Conservation (phyloP, 768 basidiomycete genomes). For the Phaeolepiota aurea region DNA sequence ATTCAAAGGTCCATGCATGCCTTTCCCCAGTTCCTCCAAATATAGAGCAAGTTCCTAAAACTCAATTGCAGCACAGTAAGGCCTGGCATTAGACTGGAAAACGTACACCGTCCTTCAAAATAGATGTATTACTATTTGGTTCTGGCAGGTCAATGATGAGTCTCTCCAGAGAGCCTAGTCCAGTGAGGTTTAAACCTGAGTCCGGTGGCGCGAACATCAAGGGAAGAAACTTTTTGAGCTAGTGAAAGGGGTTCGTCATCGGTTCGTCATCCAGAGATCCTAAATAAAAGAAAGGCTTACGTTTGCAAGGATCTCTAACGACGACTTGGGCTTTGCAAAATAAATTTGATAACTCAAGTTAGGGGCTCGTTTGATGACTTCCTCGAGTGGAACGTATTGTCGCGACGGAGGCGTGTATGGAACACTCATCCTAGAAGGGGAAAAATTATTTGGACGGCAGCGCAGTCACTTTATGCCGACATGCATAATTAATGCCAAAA, state of each 20-base stretch:
- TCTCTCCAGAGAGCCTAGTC: slow-evolving; percentile 17
- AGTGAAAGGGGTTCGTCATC: too few relatives aligned
- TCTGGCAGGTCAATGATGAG: slow-evolving; percentile 11
- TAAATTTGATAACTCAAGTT: slow-evolving; percentile 63
- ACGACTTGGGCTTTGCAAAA: slow-evolving; percentile 45
- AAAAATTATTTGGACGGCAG: too few relatives aligned
- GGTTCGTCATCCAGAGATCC: neutral
- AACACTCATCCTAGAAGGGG: slow-evolving; percentile 51
- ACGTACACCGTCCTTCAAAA: slow-evolving; percentile 19
- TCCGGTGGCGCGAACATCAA: slow-evolving; percentile 16
- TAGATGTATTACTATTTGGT: slow-evolving; percentile 7
- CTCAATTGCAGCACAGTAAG: neutral
- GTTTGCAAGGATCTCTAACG: slow-evolving; percentile 45
- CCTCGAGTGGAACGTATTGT: slow-evolving; percentile 38
- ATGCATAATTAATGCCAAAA: slow-evolving; percentile 53
- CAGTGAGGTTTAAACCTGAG: slow-evolving; percentile 11
- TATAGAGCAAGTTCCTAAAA: slow-evolving; percentile 52
- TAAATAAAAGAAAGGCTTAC: too few relatives aligned
- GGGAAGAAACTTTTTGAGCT: slow-evolving; percentile 32
- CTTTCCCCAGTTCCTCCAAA: slow-evolving; percentile 31
- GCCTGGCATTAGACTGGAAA: neutral
- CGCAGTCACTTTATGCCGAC: too few relatives aligned
- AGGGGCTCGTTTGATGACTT: slow-evolving; percentile 43
- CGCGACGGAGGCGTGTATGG: slow-evolving; percentile 57
- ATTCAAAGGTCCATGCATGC: slow-evolving; percentile 67